These are phyloP conservation scores for Escallonia herrerae DNA, from an alignment of 129 eudicot genomes.

Conservation along the genomic window DNA sequence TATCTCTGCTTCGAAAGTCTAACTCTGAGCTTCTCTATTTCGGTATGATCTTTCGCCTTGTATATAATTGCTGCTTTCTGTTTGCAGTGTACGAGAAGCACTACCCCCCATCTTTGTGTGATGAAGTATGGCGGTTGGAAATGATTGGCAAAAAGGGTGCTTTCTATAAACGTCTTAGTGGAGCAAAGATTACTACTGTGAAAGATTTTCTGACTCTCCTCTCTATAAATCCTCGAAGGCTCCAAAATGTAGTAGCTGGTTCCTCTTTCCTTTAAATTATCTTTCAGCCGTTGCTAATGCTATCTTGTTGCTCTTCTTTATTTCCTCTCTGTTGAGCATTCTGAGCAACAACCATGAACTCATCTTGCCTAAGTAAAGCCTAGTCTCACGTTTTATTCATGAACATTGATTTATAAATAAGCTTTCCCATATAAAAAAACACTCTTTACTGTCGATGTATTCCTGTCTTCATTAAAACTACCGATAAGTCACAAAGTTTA, in stretches of 20 bases:
- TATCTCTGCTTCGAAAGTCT: background rate
- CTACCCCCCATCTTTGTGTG: background rate
- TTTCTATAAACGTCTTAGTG: background rate
- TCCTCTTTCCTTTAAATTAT: background rate
- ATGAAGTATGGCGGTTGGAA: background rate
- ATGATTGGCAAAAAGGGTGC: background rate
- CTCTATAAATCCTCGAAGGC: background rate
- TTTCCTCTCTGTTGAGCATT: background rate
- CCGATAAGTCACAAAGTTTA: too few species aligned
- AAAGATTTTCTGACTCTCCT: background rate
- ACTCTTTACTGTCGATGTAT: too few species aligned
- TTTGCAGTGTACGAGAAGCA: background rate
- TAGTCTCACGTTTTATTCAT: too few species aligned
- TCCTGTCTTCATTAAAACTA: too few species aligned
- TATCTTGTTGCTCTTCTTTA: constrained; percentile 1
- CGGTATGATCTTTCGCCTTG: background rate
- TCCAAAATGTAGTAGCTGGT: background rate
- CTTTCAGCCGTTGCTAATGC: background rate
- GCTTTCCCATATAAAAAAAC: too few species aligned
- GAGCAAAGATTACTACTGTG: background rate
- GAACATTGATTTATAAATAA: too few species aligned
- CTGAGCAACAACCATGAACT: background rate
- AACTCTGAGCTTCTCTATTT: background rate
- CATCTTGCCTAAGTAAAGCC: too few species aligned
- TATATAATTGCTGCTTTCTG: background rate